Percentiles rank a stretch among this genome's conserved stretches.
phyloP scores from a whole-genome alignment of 306 rosid species.

The Cucurbita argyrosperma region DNA sequence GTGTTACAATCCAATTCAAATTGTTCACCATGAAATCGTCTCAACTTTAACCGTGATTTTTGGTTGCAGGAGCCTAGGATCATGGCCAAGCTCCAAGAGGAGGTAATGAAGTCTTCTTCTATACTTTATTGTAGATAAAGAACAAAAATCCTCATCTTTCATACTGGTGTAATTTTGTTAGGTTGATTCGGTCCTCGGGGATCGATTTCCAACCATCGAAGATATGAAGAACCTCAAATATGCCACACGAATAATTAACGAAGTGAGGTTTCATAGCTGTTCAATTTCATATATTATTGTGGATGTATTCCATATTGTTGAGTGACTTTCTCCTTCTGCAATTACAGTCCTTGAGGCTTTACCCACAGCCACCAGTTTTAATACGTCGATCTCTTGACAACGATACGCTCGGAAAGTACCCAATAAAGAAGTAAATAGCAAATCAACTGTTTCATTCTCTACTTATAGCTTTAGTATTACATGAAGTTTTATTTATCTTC shows the following conservation, averaged over 20 bases:
- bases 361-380: slow-evolving; percentile 95
- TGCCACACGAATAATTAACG: slow-evolving; percentile 89
- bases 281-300: background rate
- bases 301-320: background rate
- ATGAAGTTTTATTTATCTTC: background rate
- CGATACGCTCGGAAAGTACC: slow-evolving; percentile 67
- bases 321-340: slow-evolving; percentile 8
- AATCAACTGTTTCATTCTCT: background rate
- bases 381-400: slow-evolving; percentile 75
- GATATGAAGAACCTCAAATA: slow-evolving; percentile 91
- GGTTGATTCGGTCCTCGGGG: slow-evolving; percentile 83
- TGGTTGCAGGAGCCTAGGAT: slow-evolving; percentile 71
- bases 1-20: background rate
- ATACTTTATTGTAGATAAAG: background rate
- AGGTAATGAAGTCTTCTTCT: slow-evolving; percentile 32
- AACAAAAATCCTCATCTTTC: background rate
- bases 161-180: slow-evolving; percentile 9
- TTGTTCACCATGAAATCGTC: slow-evolving; percentile 5
- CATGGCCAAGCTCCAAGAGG: slow-evolving; percentile 83
- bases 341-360: slow-evolving; percentile 80
- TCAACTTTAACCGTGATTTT: slow-evolving; percentile 2
- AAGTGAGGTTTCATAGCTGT: slow-evolving; percentile 31
- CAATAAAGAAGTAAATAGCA: slow-evolving; percentile 46
- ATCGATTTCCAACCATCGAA: slow-evolving; percentile 72
- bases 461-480: background rate